phyloP scores from a whole-genome alignment of 352 stramenopile species.

The Blastocystis sp. region DNA sequence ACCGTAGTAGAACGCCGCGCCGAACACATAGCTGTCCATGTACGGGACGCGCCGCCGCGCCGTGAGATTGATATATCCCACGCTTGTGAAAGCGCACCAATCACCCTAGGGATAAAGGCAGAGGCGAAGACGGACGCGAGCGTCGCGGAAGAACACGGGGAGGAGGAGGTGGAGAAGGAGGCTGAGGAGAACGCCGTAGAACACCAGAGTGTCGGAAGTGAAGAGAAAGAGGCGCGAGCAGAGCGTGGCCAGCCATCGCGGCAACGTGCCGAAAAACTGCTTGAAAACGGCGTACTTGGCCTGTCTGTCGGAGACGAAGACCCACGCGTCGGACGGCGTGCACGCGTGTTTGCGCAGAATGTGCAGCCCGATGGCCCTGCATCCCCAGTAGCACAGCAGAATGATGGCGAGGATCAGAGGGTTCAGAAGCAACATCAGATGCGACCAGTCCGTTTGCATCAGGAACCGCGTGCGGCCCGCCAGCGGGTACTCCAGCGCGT shows the following conservation, averaged over 20 bases:
- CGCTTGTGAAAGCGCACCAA: background rate
- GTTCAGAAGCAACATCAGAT: constrained; percentile 42
- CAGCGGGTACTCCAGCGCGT: constrained; percentile 37
- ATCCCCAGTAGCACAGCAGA: constrained; percentile 1
- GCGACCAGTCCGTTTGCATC: constrained; percentile 57
- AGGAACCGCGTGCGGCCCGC: background rate
- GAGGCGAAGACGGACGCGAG: background rate
- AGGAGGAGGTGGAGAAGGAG: background rate
- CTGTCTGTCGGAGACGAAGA: constrained; percentile 29
- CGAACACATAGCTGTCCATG: constrained; percentile 61
- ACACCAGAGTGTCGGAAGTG: background rate
- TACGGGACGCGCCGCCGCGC: background rate
- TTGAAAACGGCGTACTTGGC: constrained; percentile 2
- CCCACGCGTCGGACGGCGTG: background rate
- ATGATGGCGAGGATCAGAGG: constrained; percentile 30
- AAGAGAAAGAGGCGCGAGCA: constrained; percentile 29
- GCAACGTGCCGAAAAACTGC: background rate
- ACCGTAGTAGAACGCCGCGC: constrained; percentile 40
- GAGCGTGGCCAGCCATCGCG: background rate
- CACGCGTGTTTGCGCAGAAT: background rate
- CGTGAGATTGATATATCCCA: background rate
- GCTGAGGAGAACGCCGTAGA: background rate
- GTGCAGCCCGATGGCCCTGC: background rate
- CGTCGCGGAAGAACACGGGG: constrained; percentile 27
- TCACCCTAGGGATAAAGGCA: constrained; percentile 7